Evolutionary conservation across 768 basidiomycete species (phyloP), one percentile per base, ranked within the genome.

Genomic region (Boletellus sp.): DNA sequence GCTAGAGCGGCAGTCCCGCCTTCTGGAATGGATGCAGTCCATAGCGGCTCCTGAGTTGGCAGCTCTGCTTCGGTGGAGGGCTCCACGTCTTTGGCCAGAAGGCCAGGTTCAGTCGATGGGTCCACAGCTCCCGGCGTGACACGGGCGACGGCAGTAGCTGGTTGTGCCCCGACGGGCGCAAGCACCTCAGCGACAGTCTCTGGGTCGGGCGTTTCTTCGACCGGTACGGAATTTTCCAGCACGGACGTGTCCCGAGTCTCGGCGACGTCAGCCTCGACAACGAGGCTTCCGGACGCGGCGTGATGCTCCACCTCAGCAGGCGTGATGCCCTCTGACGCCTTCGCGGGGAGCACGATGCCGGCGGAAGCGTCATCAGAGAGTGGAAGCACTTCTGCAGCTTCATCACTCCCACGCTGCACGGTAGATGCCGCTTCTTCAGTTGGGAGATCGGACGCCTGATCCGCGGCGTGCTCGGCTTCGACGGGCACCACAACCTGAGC

Each of bases 171-270:
- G 36, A 43, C 15, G 17, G 23, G 5, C 23, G 34, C 36, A 28
- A 26, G 4, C 35, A 24, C 39, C 7, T 50, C 49, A 2, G 26
- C 7, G 38, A 33, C 15, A 3, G 23, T 35, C 38, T 24, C 37
- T 12, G 35, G 19, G 16, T 41, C 37, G 17, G 23, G 33, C 12
- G 44, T 52, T 20, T 59, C 60, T 26, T 62, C 28, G 24, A 48
- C 33, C 17, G 26, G 36, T 10, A 10, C 22, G 10, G 20, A 15
- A 10, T 17, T 24, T 40, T 52, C 48, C 32, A 33, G 42, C 32
- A 48, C 34, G n/a, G 46, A 43, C 16, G 41, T 36, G 11, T 52
- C 57, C 19, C 22, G 42, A 15, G 26, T 43, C 8, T 44, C 39
- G 36, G 17, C 31, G 23, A 22, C 16, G 44, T 0, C 8, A 43